Evolutionary conservation across 371 early-diverging fungal species (phyloP).

Genomic region (Phascolomyces articulosus): DNA sequence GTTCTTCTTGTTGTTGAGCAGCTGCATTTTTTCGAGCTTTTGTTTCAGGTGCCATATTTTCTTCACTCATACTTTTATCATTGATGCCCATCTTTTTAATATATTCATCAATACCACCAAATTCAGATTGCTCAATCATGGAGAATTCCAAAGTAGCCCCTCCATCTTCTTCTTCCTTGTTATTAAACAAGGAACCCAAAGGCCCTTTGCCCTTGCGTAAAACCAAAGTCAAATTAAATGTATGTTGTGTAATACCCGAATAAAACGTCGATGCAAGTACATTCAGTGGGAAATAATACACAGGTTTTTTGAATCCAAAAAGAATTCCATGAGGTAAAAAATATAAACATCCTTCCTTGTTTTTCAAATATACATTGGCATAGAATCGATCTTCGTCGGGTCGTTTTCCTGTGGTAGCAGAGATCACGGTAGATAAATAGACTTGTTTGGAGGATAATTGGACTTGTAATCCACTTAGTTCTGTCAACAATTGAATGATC

Average conservation of each 20-base stretch:
- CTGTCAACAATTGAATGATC: conserved; percentile 19
- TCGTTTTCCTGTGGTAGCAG: conserved; percentile 33
- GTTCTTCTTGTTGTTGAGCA: no score
- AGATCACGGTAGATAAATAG: conserved; percentile 28
- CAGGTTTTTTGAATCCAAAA: conserved; percentile 69
- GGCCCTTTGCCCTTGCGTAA: conserved; percentile 14
- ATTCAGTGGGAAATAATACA: conserved; percentile 45
- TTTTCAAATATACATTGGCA: conserved; percentile 45
- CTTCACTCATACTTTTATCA: conserved; percentile 49
- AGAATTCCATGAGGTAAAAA: conserved; percentile 58
- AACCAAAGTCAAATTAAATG: conserved; percentile 52
- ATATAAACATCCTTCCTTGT: conserved; percentile 54
- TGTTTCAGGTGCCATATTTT: conserved; percentile 33
- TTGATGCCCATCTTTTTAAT: conserved; percentile 39
- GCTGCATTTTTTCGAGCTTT: conserved; percentile 7
- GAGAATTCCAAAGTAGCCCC: conserved; percentile 45
- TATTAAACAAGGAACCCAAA: conserved; percentile 20
- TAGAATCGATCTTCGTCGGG: conserved; percentile 22
- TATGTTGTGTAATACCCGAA: conserved; percentile 51
- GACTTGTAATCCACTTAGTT: conserved; percentile 19
- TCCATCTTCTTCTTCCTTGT: conserved; percentile 22
- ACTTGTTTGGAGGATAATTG: conserved; percentile 20
- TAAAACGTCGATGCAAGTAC: conserved; percentile 40
- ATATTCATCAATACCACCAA: conserved; percentile 49
- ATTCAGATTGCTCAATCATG: conserved; percentile 62